Base-by-base conservation (phyloP, 1,284 basidiomycete species). In the Irpex rosettiformis region DNA sequence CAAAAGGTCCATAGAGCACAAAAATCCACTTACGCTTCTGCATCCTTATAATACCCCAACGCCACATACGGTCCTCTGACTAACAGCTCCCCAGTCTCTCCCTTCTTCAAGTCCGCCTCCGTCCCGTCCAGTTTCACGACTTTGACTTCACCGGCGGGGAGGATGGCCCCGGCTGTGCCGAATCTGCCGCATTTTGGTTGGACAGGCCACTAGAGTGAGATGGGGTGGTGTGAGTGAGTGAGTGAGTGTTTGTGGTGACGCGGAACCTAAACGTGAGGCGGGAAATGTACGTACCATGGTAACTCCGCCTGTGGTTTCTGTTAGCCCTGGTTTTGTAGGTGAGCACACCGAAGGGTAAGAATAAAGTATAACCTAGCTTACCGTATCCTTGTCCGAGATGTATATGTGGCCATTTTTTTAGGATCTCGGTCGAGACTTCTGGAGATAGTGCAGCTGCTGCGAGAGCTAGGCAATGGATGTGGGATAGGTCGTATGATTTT, bases 371-470 rank as follows among this genome's bases (percentile, higher is more conserved):
- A n/a, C n/a, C n/a, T n/a, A 10, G 16, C 6, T 47, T 47, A 79
- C 87, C 88, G 67, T 86, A 90, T 4, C 79, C 84, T 70, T 90
- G 88, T 10, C 85, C 86, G 54, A 91, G 80, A 54, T 79, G 74
- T 1, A 80, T 79, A 24, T 81, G 69, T 0, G 88, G 87, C 21
- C 91, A 71, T 40, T 85, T 67, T 33, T 77, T 72, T 47, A 79
- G 71, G 40, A 90, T 70, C 63, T 83, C 77, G 37, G 75, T 61
- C 56, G 79, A 84, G 25, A 90, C 75, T 66, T 89, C 89, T 16
- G 79, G 73, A 2, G 88, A 85, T 3, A 93, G 73, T 2, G 91
- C 91, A 0, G 91, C 91, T 0, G 89, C 91, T 21, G 89, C 88
- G 48, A 77, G 76, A 73, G 90, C 80, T 62, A 84, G 77, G 65